These are phyloP conservation scores for Colletotrichum paranaense DNA, from an alignment of 2,329 filamentous ascomycete species.

Conservation along the genomic window DNA sequence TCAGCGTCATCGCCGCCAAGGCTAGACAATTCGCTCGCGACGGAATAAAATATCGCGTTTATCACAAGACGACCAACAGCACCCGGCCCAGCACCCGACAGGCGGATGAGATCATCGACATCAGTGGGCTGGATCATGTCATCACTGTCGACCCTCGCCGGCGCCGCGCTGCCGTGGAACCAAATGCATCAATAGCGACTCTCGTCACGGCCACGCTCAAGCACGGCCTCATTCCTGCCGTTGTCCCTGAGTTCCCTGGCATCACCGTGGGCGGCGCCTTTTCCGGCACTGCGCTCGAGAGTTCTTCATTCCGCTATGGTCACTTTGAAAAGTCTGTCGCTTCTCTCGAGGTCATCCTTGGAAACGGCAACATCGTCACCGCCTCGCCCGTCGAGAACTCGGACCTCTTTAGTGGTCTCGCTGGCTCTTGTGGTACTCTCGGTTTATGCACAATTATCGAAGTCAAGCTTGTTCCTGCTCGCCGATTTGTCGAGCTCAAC, in stretches of 20 bases:
- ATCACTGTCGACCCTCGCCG: conserved; percentile 65
- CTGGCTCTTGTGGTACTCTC: conserved; percentile 69
- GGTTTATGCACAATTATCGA: conserved; percentile 71
- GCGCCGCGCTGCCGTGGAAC: conserved; percentile 71
- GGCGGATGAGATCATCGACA: conserved; percentile 71
- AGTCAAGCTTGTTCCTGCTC: conserved; percentile 64
- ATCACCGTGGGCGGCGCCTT: conserved; percentile 77
- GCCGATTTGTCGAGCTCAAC: conserved; percentile 64
- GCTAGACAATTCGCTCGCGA: conserved; percentile 55
- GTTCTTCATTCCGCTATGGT: conserved; percentile 73
- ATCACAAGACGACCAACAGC: conserved; percentile 81
- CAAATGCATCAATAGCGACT: conserved; percentile 76
- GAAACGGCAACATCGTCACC: conserved; percentile 64
- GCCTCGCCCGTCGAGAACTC: conserved; percentile 57
- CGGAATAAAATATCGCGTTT: conserved; percentile 73
- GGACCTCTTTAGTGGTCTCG: conserved; percentile 70
- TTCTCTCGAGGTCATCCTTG: conserved; percentile 72
- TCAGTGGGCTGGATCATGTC: conserved; percentile 72
- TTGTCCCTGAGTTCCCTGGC: conserved; percentile 79
- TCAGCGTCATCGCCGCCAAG: conserved; percentile 53
- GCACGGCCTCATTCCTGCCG: conserved; percentile 68
- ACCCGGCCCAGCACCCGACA: conserved; percentile 67
- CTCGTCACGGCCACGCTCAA: conserved; percentile 68
- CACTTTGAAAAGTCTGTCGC: conserved; percentile 74
- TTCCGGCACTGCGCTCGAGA: conserved; percentile 74